Evolutionary conservation across 2,329 filamentous ascomycete genomes (phyloP).

Genomic region (Cordyceps tenuipes): DNA sequence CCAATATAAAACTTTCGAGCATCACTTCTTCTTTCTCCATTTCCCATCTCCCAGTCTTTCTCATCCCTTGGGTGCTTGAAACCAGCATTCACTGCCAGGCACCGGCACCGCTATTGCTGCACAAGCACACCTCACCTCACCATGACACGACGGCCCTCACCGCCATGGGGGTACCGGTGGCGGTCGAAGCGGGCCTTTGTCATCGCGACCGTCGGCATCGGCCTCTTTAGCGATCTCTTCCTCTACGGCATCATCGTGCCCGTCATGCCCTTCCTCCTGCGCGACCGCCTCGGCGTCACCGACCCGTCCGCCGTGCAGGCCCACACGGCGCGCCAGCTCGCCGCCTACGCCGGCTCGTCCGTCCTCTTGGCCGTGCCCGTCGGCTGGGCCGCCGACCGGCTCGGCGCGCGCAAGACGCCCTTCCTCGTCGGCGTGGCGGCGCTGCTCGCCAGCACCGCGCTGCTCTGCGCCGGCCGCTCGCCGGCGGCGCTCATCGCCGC

Average conservation of each 20-base stretch:
- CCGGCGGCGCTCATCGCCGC: neutral
- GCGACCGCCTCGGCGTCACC: conserved; percentile 3
- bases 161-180: neutral
- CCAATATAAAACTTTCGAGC: no score
- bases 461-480: neutral
- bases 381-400: neutral
- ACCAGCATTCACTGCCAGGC: no score
- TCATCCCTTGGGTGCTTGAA: neutral
- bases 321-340: conserved; percentile 1
- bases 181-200: neutral
- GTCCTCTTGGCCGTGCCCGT: conserved; percentile 2
- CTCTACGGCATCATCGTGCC: conserved; percentile 13
- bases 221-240: conserved; percentile 12
- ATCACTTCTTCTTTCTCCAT: no score
- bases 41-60: neutral
- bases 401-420: neutral
- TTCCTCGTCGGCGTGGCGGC: neutral
- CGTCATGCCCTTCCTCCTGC: conserved; percentile 10
- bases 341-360: neutral
- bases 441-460: neutral
- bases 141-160: neutral
- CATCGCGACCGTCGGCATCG: conserved; percentile 3
- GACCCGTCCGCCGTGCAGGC: neutral
- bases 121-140: neutral
- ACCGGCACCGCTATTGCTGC: neutral